These are phyloP conservation scores for Fusarium chaquense DNA, from an alignment of 2,329 filamentous ascomycete species.

Conservation along the genomic window DNA sequence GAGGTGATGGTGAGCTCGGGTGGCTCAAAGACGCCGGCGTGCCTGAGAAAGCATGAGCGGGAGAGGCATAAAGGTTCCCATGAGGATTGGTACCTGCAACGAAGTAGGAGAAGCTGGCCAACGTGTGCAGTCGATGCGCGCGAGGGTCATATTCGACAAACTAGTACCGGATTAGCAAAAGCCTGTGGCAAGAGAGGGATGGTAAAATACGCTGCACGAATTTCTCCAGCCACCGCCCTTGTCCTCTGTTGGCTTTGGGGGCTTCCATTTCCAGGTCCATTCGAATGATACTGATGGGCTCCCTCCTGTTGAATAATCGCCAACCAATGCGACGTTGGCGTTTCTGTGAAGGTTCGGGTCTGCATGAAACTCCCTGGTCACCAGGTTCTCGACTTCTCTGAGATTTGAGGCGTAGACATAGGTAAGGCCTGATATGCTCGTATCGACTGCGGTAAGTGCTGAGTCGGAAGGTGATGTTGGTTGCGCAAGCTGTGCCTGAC, in stretches of 20 bases:
- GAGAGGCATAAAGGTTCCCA: conserved; percentile 1
- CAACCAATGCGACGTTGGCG: conserved; percentile 93
- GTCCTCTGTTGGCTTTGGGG: conserved; percentile 84
- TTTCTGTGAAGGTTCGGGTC: conserved; percentile 98
- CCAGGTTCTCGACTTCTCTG: conserved; percentile 90
- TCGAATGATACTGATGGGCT: conserved; percentile 87
- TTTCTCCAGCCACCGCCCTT: conserved; percentile 94
- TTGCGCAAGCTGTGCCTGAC: conserved; percentile 62
- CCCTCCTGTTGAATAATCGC: conserved; percentile 88
- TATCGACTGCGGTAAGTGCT: conserved; percentile 69
- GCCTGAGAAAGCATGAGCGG: conserved; percentile 54
- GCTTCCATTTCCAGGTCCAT: conserved; percentile 98
- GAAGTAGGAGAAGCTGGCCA: conserved; percentile 96
- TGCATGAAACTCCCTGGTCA: conserved; percentile 95
- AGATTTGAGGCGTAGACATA: conserved; percentile 89
- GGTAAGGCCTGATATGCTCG: conserved; percentile 86
- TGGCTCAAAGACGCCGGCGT: conserved; percentile 61
- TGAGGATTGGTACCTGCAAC: conserved; percentile 73
- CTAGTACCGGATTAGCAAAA: conserved; percentile 57
- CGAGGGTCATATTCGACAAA: conserved; percentile 98
- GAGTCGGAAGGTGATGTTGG: conserved; percentile 61
- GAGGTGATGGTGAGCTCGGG: conserved; percentile 76
- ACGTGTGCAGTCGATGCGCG: conserved; percentile 86
- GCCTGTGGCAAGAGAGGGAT: not conserved
- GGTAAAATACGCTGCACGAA: conserved; percentile 80